Conservation (phyloP, 1,284 basidiomycete species). For the Rhodofomes roseus region DNA sequence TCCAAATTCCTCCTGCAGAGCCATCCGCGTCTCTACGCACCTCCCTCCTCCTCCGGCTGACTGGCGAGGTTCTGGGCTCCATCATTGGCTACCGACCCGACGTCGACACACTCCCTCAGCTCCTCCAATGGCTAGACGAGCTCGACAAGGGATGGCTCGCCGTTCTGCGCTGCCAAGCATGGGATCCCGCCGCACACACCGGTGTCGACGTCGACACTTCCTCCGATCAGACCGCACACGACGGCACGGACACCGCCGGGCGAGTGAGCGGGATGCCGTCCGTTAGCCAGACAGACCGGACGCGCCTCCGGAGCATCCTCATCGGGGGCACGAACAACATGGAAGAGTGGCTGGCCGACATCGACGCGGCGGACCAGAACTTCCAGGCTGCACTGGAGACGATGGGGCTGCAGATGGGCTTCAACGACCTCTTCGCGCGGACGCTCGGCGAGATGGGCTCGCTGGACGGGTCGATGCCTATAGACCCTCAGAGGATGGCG, state of each 20-base stretch:
- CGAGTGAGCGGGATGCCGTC: constrained; percentile 25
- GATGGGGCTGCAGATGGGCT: constrained; percentile 52
- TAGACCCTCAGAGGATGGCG: constrained; percentile 26
- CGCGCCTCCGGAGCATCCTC: constrained; percentile 60
- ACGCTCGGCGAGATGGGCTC: constrained; percentile 55
- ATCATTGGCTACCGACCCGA: constrained; percentile 55
- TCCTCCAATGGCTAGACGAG: constrained; percentile 64
- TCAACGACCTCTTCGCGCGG: constrained; percentile 57
- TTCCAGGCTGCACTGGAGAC: constrained; percentile 33
- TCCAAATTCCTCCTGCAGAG: constrained; percentile 69
- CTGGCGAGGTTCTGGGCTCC: constrained; percentile 56
- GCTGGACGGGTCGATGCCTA: constrained; percentile 21
- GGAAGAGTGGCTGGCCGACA: constrained; percentile 61
- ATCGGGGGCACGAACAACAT: constrained; percentile 52
- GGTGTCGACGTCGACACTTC: constrained; percentile 50
- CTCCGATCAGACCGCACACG: constrained; percentile 25
- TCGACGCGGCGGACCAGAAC: constrained; percentile 23
- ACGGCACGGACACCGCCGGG: background rate
- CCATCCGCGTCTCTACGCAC: constrained; percentile 63
- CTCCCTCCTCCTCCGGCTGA: constrained; percentile 63
- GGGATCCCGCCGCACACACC: constrained; percentile 47
- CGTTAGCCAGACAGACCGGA: constrained; percentile 63
- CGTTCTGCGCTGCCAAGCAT: constrained; percentile 56
- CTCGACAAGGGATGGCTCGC: constrained; percentile 69
- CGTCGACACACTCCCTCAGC: constrained; percentile 39